Conservation (phyloP, 2,329 filamentous ascomycete species). For the Pleomassaria siparia region DNA sequence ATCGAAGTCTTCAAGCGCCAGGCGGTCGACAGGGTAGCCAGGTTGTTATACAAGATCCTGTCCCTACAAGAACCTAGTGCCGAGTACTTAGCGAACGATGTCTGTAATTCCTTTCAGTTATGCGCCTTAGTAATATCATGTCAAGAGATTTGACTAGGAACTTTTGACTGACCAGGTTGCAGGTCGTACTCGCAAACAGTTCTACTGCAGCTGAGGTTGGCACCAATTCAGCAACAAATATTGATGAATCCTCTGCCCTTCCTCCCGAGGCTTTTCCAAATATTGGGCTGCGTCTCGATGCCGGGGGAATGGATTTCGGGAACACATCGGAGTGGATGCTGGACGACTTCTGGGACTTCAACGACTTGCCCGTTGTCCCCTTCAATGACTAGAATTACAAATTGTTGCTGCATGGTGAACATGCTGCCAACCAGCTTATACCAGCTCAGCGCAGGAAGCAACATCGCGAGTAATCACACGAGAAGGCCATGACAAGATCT, state of each 20-base stretch:
- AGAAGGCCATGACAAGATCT: neutral
- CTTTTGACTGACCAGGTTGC: neutral
- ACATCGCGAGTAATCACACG: neutral
- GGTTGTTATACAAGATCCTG: constrained; percentile 21
- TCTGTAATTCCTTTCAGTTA: constrained; percentile 5
- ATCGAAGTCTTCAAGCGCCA: constrained; percentile 22
- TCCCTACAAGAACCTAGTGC: constrained; percentile 16
- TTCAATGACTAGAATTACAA: neutral
- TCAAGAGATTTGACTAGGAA: neutral
- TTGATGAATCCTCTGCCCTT: neutral
- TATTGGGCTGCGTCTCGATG: constrained; percentile 12
- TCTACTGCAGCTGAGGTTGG: neutral
- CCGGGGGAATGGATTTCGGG: constrained; percentile 14
- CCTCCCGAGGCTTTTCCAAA: constrained; percentile 4
- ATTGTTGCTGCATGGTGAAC: no score
- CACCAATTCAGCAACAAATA: neutral
- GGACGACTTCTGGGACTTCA: constrained; percentile 23
- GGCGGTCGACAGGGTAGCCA: constrained; percentile 21
- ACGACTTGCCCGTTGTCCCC: constrained; percentile 9
- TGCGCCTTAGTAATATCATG: neutral
- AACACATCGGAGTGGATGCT: constrained; percentile 17
- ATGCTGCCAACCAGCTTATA: no score
- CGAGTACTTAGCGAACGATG: constrained; percentile 15
- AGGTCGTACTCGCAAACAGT: constrained; percentile 3
- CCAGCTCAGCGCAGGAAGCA: no score